phyloP scores from a whole-genome alignment of 108 stramenopile species.

The Conticribra guillardii region DNA sequence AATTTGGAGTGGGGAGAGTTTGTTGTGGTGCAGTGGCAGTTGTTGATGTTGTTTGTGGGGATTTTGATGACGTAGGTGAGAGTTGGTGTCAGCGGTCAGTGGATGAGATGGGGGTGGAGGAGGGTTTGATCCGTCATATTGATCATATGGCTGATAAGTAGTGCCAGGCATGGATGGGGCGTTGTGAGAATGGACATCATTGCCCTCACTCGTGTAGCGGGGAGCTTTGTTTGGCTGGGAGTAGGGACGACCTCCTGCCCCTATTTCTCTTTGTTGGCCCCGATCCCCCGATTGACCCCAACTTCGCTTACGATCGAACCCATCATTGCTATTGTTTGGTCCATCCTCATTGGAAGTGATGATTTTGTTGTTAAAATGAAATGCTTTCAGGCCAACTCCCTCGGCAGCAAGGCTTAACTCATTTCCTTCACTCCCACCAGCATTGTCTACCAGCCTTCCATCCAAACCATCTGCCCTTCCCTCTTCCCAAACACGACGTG shows the following conservation, averaged over 20 bases:
- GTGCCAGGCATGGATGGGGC: background rate
- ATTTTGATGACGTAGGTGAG: background rate
- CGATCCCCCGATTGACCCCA: too few relatives aligned
- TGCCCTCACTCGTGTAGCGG: background rate
- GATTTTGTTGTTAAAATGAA: conserved; percentile 28
- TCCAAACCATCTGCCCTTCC: conserved; percentile 18
- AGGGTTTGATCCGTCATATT: background rate
- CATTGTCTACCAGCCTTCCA: conserved; percentile 5
- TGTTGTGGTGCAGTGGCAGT: background rate
- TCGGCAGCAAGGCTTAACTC: conserved; percentile 6
- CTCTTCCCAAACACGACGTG: conserved; percentile 24
- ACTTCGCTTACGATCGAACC: conserved; percentile 14
- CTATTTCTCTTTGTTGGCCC: background rate
- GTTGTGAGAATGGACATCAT: background rate
- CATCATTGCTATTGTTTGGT: background rate
- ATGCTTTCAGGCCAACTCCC: conserved; percentile 31
- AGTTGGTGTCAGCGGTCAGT: background rate
- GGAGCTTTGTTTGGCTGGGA: background rate
- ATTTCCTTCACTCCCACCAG: background rate
- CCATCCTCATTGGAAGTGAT: background rate
- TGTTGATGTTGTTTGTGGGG: background rate
- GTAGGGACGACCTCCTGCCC: background rate
- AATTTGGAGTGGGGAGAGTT: conserved; percentile 8
- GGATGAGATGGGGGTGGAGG: background rate
- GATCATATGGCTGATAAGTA: background rate